Evolutionary conservation across 352 stramenopile genomes (phyloP).

Genomic region (Phytophthora uliginosa): DNA sequence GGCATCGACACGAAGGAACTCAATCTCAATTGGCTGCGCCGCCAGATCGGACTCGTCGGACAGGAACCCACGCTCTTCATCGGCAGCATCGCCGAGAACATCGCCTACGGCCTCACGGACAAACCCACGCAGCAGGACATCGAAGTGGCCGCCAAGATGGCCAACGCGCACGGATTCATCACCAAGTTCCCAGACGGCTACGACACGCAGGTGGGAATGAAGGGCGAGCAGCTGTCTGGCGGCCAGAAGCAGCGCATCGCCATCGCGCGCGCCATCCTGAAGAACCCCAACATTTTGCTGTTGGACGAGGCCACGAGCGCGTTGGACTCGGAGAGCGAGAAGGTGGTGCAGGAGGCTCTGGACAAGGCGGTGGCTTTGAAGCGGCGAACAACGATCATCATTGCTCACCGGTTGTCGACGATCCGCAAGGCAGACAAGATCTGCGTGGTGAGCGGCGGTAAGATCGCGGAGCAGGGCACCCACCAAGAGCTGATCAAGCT

Average conservation of each 20-base stretch:
- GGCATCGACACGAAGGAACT: constrained; percentile 57
- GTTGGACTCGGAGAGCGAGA: constrained; percentile 85
- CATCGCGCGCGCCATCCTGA: constrained; percentile 90
- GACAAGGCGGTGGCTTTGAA: constrained; percentile 71
- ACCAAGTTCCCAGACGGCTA: constrained; percentile 89
- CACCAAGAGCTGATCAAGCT: constrained; percentile 92
- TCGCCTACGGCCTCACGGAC: constrained; percentile 49
- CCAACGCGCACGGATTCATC: constrained; percentile 96
- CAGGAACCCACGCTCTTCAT: constrained; percentile 74
- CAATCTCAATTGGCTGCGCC: constrained; percentile 65
- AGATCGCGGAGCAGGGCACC: constrained; percentile 93
- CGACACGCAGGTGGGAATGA: constrained; percentile 95
- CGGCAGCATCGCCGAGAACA: constrained; percentile 71
- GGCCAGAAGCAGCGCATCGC: constrained; percentile 89
- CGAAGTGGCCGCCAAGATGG: constrained; percentile 86
- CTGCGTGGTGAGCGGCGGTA: constrained; percentile 92
- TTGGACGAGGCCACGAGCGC: constrained; percentile 94
- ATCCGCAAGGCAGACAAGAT: constrained; percentile 96
- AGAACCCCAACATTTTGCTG: constrained; percentile 63
- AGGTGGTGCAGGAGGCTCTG: constrained; percentile 84
- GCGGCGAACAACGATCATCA: constrained; percentile 91
- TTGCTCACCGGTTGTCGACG: constrained; percentile 95
- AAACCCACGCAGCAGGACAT: constrained; percentile 69
- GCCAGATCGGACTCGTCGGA: constrained; percentile 67
- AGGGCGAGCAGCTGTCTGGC: constrained; percentile 86